phyloP scores from a whole-genome alignment of 2,329 filamentous ascomycete species.

The Penicillium sp. region DNA sequence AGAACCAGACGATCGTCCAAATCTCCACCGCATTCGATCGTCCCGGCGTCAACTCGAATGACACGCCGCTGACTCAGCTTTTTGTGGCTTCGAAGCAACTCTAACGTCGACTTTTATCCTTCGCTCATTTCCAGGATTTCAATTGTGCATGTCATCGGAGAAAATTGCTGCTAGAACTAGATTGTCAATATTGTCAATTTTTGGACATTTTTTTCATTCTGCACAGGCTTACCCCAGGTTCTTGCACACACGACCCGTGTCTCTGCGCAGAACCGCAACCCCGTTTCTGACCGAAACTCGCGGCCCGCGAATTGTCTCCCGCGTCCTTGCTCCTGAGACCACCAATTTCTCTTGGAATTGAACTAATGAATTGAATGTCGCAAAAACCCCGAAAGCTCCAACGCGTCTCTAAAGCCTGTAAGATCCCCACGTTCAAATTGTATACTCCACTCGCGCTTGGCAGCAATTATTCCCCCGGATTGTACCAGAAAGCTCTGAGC shows the following conservation, averaged over 20 bases:
- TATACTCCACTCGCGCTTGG: conserved; percentile 12
- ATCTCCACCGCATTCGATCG: conserved; percentile 1
- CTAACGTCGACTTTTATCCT: conserved; percentile 4
- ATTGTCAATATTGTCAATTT: background rate
- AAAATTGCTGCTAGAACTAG: background rate
- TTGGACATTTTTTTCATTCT: conserved; percentile 9
- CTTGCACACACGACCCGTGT: background rate
- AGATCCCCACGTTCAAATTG: conserved; percentile 8
- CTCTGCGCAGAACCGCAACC: conserved; percentile 1
- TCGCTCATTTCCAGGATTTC: background rate
- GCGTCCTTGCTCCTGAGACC: background rate
- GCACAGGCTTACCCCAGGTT: conserved; percentile 1
- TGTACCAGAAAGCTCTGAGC: background rate
- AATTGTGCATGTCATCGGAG: conserved; percentile 1
- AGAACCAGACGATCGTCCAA: background rate
- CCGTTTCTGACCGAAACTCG: conserved; percentile 3
- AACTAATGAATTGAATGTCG: conserved; percentile 23
- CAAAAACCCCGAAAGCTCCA: conserved; percentile 28
- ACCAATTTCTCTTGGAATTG: conserved; percentile 9
- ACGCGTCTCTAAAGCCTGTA: conserved; percentile 29
- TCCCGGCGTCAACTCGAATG: background rate
- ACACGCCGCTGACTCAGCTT: conserved; percentile 9
- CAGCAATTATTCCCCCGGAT: background rate
- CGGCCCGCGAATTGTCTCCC: conserved; percentile 2
- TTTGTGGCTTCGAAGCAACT: background rate